phyloP scores from a whole-genome alignment of 306 rosid genomes.

The Quercus dentata region DNA sequence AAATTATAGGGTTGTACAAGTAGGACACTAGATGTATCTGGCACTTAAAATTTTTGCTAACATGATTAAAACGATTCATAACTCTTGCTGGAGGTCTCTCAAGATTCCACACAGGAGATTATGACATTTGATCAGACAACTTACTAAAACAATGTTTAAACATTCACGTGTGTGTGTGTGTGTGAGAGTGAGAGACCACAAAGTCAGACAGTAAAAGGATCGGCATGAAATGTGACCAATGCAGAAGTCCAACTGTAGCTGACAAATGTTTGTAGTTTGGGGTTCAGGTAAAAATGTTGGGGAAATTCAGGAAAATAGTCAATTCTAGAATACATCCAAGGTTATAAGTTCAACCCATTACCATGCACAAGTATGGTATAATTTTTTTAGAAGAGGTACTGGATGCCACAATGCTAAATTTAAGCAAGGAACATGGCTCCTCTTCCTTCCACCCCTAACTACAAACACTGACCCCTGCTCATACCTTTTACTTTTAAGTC shows the following conservation, averaged over 20 bases:
- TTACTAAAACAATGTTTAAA: neutral
- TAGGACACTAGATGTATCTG: too few relatives aligned
- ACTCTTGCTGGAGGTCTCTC: neutral
- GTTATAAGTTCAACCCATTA: slow-evolving; percentile 10
- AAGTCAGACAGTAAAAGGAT: neutral
- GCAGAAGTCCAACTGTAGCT: neutral
- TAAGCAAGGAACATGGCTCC: slow-evolving; percentile 31
- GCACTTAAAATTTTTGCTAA: too few relatives aligned
- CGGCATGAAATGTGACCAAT: neutral
- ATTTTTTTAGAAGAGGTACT: slow-evolving; percentile 17
- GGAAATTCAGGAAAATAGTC: slow-evolving; percentile 12
- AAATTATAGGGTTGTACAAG: neutral
- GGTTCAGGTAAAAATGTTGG: slow-evolving; percentile 5
- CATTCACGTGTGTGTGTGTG: neutral
- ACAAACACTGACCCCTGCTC: neutral
- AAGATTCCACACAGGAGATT: neutral
- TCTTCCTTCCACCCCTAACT: neutral
- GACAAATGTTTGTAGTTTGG: neutral
- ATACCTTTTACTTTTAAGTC: neutral
- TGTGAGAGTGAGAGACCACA: neutral
- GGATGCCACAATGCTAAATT: slow-evolving; percentile 23
- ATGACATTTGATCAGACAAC: neutral
- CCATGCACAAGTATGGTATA: neutral
- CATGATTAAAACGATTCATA: neutral
- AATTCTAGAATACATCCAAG: slow-evolving; percentile 15